Evolutionary conservation across 2,329 filamentous ascomycete genomes (phyloP).

Genomic region (Phoma sp.): DNA sequence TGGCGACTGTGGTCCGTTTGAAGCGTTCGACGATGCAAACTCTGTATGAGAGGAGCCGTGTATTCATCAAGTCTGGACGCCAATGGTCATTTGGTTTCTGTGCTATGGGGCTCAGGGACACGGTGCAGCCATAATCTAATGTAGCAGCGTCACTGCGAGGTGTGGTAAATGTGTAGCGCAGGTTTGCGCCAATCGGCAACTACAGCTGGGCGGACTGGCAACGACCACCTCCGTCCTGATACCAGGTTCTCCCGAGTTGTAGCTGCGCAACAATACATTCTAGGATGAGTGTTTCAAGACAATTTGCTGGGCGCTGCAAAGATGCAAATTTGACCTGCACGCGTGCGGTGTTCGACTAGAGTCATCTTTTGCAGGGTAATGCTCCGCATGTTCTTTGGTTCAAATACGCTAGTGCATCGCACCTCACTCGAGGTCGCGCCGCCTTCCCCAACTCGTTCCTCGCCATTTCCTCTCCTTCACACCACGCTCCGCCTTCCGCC

Average conservation of each 20-base stretch:
- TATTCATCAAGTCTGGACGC: neutral
- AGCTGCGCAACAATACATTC: neutral
- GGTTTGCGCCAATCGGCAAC: conserved; percentile 12
- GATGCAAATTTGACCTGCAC: conserved; percentile 1
- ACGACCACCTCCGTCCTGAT: neutral
- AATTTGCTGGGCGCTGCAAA: neutral
- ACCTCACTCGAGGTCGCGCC: conserved; percentile 18
- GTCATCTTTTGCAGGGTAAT: conserved; percentile 13
- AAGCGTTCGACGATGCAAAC: neutral
- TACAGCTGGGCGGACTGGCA: conserved; percentile 1
- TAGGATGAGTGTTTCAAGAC: too few relatives aligned
- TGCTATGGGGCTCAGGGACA: neutral
- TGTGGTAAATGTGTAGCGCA: conserved; percentile 13
- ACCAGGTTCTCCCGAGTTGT: too few relatives aligned
- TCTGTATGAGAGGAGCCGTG: neutral
- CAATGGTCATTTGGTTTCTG: neutral
- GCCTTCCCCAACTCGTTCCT: conserved; percentile 17
- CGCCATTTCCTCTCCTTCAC: conserved; percentile 18
- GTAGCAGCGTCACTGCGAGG: neutral
- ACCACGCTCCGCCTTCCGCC: neutral
- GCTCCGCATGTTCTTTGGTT: conserved; percentile 19
- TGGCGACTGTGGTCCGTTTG: conserved; percentile 2
- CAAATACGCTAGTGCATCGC: conserved; percentile 15
- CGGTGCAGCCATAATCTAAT: neutral
- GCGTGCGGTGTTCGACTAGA: conserved; percentile 2